These are phyloP conservation scores for Diaporthe sp. DNA, from an alignment of 2,329 filamentous ascomycete species.

Conservation along the genomic window DNA sequence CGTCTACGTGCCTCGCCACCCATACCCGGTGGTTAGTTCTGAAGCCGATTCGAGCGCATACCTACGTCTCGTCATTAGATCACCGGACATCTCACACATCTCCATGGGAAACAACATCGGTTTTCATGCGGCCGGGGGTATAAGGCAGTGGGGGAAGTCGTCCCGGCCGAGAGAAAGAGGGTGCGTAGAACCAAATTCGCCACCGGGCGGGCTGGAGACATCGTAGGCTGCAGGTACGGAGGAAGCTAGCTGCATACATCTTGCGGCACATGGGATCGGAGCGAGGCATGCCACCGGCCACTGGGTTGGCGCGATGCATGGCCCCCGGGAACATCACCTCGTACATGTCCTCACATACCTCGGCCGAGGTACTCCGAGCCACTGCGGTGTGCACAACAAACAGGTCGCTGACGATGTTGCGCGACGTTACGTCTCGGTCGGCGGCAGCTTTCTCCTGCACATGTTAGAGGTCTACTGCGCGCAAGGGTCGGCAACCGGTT, in stretches of 20 bases:
- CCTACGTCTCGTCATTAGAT: neutral
- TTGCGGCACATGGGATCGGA: too few species aligned
- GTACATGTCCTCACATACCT: too few species aligned
- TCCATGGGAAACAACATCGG: neutral
- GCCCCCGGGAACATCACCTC: too few species aligned
- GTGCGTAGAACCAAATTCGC: neutral
- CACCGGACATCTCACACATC: too few species aligned
- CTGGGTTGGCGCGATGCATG: neutral
- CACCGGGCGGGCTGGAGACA: neutral
- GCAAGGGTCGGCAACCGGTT: neutral
- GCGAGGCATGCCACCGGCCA: neutral
- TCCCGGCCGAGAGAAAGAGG: neutral
- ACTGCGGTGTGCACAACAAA: neutral
- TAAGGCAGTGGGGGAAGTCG: too few species aligned
- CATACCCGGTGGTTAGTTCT: neutral
- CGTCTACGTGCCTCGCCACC: neutral
- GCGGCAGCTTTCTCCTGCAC: neutral
- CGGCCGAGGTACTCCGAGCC: neutral
- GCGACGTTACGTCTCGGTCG: neutral
- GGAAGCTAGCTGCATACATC: too few species aligned
- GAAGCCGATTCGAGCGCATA: neutral
- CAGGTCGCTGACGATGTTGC: neutral
- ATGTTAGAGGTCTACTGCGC: too few species aligned
- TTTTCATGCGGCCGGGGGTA: too few species aligned
- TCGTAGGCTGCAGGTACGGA: neutral